A percentile compares a stretch with the other conserved stretches of the same genome.
Conservation (phyloP, 2,329 filamentous ascomycete genomes). For the Leptographium procerum region DNA sequence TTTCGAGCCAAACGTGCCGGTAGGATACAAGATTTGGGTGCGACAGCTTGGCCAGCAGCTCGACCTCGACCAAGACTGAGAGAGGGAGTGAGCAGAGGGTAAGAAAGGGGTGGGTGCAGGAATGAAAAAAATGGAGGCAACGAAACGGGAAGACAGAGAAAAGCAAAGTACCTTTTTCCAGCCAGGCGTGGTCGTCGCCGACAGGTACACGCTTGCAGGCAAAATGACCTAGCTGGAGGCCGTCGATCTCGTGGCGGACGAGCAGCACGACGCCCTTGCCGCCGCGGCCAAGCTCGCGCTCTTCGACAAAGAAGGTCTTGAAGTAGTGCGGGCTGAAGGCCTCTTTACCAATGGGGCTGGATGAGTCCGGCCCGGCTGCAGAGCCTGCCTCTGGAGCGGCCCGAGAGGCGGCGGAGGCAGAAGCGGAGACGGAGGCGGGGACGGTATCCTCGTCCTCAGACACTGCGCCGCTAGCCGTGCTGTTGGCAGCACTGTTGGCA, state of each 20-base stretch:
- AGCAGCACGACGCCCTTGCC: constrained; percentile 91
- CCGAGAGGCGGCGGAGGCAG: too few species aligned
- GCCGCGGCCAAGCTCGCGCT: constrained; percentile 73
- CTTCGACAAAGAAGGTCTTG: constrained; percentile 82
- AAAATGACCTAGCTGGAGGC: constrained; percentile 78
- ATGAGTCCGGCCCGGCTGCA: background rate
- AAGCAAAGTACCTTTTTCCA: constrained; percentile 57
- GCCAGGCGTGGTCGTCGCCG: constrained; percentile 85
- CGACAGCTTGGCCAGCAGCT: constrained; percentile 79
- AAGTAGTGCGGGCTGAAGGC: constrained; percentile 93
- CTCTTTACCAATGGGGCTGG: constrained; percentile 66
- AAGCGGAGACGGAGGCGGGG: background rate
- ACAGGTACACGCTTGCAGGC: constrained; percentile 96
- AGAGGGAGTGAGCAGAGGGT: background rate
- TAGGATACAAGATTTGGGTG: constrained; percentile 96
- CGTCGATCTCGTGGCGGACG: constrained; percentile 87
- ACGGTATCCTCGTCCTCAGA: constrained; percentile 10
- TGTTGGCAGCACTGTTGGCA: background rate
- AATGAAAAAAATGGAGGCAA: background rate
- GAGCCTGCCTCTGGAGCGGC: constrained; percentile 10
- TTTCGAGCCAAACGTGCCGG: constrained; percentile 92
- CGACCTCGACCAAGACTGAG: constrained; percentile 72
- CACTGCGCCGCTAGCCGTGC: constrained; percentile 9
- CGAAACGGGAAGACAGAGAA: too few species aligned
- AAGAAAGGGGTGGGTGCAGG: background rate